Evolutionary conservation across 345 rosid genomes (phyloP).

Genomic region (Stellera chamaejasme): DNA sequence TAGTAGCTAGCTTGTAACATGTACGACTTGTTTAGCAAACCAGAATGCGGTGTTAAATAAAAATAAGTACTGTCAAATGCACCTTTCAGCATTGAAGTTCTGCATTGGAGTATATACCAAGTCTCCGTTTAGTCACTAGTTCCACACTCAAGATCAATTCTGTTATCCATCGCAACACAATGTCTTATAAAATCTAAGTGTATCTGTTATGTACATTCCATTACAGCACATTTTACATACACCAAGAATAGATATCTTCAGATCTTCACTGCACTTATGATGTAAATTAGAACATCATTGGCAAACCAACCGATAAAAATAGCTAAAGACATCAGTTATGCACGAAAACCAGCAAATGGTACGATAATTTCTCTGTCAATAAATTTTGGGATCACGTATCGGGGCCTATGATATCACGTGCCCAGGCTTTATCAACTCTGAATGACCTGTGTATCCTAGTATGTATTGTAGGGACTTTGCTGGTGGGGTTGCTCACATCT

Average conservation of each 20-base stretch:
- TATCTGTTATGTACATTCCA: conserved; percentile 1
- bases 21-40: too few species aligned
- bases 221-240: background rate
- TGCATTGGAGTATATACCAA: too few species aligned
- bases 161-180: background rate
- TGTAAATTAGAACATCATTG: background rate
- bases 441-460: conserved; percentile 63
- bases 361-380: background rate
- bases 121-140: too few species aligned
- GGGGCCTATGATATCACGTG: conserved; percentile 18
- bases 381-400: conserved; percentile 7
- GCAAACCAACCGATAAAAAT: background rate
- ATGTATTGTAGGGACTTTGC: conserved; percentile 18
- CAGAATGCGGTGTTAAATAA: too few species aligned
- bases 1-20: too few species aligned
- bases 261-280: background rate
- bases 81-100: too few species aligned
- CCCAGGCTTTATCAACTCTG: conserved; percentile 62
- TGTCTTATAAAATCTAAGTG: background rate
- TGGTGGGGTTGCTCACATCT: conserved; percentile 19
- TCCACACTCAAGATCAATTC: background rate
- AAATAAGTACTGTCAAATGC: too few species aligned
- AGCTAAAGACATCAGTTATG: background rate
- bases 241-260: background rate
- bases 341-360: background rate